Conservation (phyloP, 768 basidiomycete genomes). For the Tulasnella sp. region DNA sequence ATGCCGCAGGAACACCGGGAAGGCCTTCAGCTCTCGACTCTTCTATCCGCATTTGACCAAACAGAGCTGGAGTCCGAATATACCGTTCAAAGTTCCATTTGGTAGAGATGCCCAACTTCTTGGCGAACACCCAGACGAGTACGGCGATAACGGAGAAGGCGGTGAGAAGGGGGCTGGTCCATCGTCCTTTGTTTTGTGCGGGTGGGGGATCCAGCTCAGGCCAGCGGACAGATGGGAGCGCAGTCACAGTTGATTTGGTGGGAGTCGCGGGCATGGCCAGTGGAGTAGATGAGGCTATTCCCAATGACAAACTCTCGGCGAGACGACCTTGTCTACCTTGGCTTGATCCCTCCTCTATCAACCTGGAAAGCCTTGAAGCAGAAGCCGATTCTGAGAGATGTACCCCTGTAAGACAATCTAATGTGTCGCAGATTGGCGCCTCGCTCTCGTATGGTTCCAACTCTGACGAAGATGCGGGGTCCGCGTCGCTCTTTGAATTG, state of each 20-base stretch:
- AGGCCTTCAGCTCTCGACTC: background rate
- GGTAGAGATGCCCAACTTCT: background rate
- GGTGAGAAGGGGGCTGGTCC: slow-evolving; percentile 8
- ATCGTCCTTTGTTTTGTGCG: background rate
- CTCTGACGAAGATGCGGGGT: background rate
- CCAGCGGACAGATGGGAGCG: background rate
- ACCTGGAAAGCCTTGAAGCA: slow-evolving; percentile 10
- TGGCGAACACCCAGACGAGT: slow-evolving; percentile 10
- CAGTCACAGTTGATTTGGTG: background rate
- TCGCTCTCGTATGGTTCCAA: background rate
- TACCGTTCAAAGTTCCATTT: no score
- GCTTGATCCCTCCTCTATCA: slow-evolving; percentile 2
- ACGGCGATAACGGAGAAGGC: slow-evolving; percentile 1
- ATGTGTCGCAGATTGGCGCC: slow-evolving; percentile 6
- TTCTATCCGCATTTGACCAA: background rate
- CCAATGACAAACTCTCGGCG: background rate
- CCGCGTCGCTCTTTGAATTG: slow-evolving; percentile 1
- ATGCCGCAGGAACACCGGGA: background rate
- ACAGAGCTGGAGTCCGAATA: no score
- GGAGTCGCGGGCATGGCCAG: background rate
- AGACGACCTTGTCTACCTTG: background rate
- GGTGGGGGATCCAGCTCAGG: slow-evolving; percentile 4
- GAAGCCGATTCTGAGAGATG: slow-evolving; percentile 12
- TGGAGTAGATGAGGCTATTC: slow-evolving; percentile 7
- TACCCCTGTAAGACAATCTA: slow-evolving; percentile 19